phyloP scores from a whole-genome alignment of 1,284 basidiomycete genomes.

The Singerocomus inundabilis region DNA sequence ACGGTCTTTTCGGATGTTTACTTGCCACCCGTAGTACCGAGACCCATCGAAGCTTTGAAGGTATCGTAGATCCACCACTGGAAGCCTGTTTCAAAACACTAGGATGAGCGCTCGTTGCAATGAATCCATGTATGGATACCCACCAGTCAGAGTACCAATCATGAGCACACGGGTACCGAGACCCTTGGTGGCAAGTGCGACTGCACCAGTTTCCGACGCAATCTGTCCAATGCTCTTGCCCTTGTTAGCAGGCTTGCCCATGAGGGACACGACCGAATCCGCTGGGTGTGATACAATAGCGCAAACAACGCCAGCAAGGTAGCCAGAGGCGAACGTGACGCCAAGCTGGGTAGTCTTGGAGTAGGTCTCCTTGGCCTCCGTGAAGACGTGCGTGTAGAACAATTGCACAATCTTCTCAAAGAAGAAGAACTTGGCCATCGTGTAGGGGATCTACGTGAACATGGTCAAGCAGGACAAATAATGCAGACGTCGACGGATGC shows the following conservation, averaged over 20 bases:
- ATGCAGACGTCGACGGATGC: slow-evolving; percentile 13
- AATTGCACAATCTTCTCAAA: slow-evolving; percentile 76
- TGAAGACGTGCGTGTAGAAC: slow-evolving; percentile 77
- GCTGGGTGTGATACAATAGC: slow-evolving; percentile 81
- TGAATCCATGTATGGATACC: slow-evolving; percentile 13
- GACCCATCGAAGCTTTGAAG: slow-evolving; percentile 76
- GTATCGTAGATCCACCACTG: slow-evolving; percentile 88
- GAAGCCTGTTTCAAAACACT: slow-evolving; percentile 48
- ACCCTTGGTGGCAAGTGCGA: slow-evolving; percentile 69
- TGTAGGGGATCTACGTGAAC: slow-evolving; percentile 67
- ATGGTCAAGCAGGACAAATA: background rate
- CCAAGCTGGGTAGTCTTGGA: slow-evolving; percentile 71
- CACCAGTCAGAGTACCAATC: slow-evolving; percentile 73
- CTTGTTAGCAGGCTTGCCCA: slow-evolving; percentile 74
- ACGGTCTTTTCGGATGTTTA: slow-evolving; percentile 35
- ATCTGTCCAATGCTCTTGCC: slow-evolving; percentile 70
- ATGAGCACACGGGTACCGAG: slow-evolving; percentile 77
- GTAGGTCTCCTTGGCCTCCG: slow-evolving; percentile 69
- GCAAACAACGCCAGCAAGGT: slow-evolving; percentile 79
- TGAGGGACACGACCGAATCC: slow-evolving; percentile 76
- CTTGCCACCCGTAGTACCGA: slow-evolving; percentile 82
- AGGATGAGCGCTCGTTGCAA: background rate
- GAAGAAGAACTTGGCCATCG: slow-evolving; percentile 87
- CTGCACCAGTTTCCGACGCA: slow-evolving; percentile 61
- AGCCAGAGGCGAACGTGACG: slow-evolving; percentile 79